Conservation (phyloP, 768 basidiomycete genomes). For the Hemileccinum rubropunctum region DNA sequence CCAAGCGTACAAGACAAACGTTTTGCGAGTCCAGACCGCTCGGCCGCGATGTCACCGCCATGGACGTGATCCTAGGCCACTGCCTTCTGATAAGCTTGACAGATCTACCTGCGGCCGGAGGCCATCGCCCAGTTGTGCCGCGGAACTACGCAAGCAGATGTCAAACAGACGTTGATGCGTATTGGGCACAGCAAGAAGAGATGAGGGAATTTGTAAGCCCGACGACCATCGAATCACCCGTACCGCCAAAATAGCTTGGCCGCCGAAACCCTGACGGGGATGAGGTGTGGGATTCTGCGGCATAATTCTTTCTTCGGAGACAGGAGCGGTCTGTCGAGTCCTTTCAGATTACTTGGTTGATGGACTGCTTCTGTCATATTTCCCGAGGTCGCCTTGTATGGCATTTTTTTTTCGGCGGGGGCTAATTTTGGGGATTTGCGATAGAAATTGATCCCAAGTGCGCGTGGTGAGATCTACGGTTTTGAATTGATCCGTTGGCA, state of each 20-base stretch:
- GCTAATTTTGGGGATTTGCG: constrained; percentile 24
- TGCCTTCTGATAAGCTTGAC: constrained; percentile 9
- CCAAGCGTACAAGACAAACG: constrained; percentile 30
- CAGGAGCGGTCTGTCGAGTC: constrained; percentile 8
- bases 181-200: constrained; percentile 36
- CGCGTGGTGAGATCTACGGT: constrained; percentile 28
- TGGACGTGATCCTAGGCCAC: constrained; percentile 47
- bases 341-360: constrained; percentile 21
- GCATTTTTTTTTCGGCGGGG: constrained; percentile 1
- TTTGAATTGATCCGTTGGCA: constrained; percentile 24
- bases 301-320: constrained; percentile 16
- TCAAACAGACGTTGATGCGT: constrained; percentile 32
- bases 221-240: constrained; percentile 20
- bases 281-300: constrained; percentile 15
- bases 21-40: constrained; percentile 27
- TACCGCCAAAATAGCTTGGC: constrained; percentile 40
- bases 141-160: constrained; percentile 28
- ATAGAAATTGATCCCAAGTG: constrained; percentile 1
- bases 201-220: neutral
- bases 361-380: constrained; percentile 11
- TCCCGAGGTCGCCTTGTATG: constrained; percentile 25
- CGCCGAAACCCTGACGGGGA: constrained; percentile 23
- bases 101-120: constrained; percentile 6
- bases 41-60: constrained; percentile 38
- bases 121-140: constrained; percentile 1